Evolutionary conservation across 176 grass and related monocot species (phyloP).

Genomic region (Eremochloa ophiuroides): DNA sequence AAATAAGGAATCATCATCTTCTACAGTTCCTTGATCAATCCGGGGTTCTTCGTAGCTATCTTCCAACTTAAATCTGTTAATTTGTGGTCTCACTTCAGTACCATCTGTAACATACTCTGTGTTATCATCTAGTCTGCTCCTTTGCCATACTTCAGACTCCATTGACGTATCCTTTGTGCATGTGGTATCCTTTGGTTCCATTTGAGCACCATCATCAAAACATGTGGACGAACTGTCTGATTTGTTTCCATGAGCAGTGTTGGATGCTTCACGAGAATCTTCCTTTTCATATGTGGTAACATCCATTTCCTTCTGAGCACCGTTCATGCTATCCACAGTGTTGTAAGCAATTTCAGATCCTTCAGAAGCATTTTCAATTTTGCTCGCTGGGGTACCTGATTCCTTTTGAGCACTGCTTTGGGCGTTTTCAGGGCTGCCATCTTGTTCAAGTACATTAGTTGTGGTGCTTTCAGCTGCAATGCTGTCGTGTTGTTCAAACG

Average conservation of each 20-base stretch:
- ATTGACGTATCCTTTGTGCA: background rate
- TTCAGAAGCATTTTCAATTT: background rate
- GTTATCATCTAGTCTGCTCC: background rate
- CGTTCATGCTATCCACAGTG: background rate
- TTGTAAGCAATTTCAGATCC: background rate
- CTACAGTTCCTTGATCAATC: background rate
- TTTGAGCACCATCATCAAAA: constrained; percentile 2
- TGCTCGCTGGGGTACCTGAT: background rate
- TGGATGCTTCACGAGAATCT: too few relatives aligned
- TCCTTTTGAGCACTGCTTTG: background rate
- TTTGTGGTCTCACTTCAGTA: background rate
- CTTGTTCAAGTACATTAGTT: background rate
- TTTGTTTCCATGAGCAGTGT: too few relatives aligned
- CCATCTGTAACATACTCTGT: background rate
- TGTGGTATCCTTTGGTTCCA: background rate
- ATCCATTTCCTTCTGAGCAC: background rate
- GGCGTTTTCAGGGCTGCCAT: background rate
- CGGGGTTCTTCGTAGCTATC: constrained; percentile 3
- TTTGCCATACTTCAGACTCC: background rate
- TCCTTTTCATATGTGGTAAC: too few relatives aligned
- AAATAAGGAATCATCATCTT: constrained; percentile 3
- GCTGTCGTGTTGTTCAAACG: background rate
- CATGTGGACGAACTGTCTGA: too few relatives aligned
- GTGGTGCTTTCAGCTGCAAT: background rate
- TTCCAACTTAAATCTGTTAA: background rate